Base-by-base conservation (phyloP, 2,329 filamentous ascomycete genomes). In the Mycocentrospora acerina region DNA sequence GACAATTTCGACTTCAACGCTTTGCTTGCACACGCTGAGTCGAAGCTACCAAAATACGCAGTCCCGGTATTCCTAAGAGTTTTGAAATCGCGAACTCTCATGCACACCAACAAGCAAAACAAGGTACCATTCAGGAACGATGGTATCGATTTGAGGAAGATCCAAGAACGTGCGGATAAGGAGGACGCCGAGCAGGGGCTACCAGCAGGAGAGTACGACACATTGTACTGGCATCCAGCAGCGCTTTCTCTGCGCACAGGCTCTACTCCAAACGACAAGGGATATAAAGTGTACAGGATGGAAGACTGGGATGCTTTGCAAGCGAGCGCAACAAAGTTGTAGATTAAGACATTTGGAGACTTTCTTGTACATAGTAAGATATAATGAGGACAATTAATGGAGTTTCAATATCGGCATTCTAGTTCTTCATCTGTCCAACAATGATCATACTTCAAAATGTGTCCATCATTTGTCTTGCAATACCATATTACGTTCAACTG, bases 71-170 rank as follows among this genome's bases (percentile, higher is more conserved):
- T 90, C 68, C 55, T 90, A 28, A 73, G 86, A 1, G 65, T 88
- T 13, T 75, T 86, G 15, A 68, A 75, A 28, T 71, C 71, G 24
- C 73, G 77, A 39, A 79, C 75, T 17, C 78, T 83, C 5, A 85
- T 81, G 53, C 82, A 86, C 59, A 90, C 89, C 54, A 85, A 88
- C 62, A 90, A 90, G 69, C 86, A 89, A 67, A 87, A 88, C 59
- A 90, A 90, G 62, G 77, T 83, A 2, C 82, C 82, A 0, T 68
- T 89, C 30, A 75, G 83, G 54, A 77, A 79, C 30, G 82, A 86
- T 47, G 85, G 84, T 0, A 77, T 86, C 11, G 78, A 87, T 59
- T 76, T 79, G 4, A 60, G 59, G 4, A 72, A 71, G 40, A 62
- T 74, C 13, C 68, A 59, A 11, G 71, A 74, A 44, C 41, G 60